Conservation (phyloP, 108 stramenopile species). For the Licmophora abbreviata region DNA sequence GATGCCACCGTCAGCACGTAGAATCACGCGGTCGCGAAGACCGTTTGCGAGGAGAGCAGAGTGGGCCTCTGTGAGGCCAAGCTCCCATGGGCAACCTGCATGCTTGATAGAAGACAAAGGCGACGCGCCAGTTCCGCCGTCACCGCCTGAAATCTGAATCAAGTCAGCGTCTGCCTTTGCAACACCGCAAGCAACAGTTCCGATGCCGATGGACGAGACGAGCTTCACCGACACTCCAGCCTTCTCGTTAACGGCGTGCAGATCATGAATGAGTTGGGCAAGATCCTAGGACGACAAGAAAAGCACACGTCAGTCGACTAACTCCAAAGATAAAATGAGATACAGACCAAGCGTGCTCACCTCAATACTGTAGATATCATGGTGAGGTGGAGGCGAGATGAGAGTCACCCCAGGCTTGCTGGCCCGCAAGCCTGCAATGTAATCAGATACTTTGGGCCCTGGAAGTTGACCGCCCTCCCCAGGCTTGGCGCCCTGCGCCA, state of each 20-base stretch:
- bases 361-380: slow-evolving; percentile 95
- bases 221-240: slow-evolving; percentile 96
- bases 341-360: slow-evolving; percentile 11
- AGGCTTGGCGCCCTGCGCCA: slow-evolving; percentile 96
- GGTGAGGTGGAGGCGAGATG: slow-evolving; percentile 94
- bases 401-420: slow-evolving; percentile 89
- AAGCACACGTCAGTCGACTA: background rate
- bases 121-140: slow-evolving; percentile 92
- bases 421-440: slow-evolving; percentile 84
- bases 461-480: slow-evolving; percentile 95
- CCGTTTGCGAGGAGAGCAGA: slow-evolving; percentile 79
- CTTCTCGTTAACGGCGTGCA: slow-evolving; percentile 86
- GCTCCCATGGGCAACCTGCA: slow-evolving; percentile 90
- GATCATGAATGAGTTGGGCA: slow-evolving; percentile 92
- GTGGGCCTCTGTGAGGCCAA: slow-evolving; percentile 89
- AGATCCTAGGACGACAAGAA: slow-evolving; percentile 63
- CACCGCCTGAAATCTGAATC: slow-evolving; percentile 89
- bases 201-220: slow-evolving; percentile 94
- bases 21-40: slow-evolving; percentile 81
- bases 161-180: slow-evolving; percentile 95
- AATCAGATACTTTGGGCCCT: slow-evolving; percentile 87
- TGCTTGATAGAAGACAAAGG: slow-evolving; percentile 89
- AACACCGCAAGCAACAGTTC: slow-evolving; percentile 92
- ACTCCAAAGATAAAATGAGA: background rate
- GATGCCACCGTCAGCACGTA: slow-evolving; percentile 90